phyloP scores from a whole-genome alignment of 768 basidiomycete species.

The Fomitopsis pulvina region DNA sequence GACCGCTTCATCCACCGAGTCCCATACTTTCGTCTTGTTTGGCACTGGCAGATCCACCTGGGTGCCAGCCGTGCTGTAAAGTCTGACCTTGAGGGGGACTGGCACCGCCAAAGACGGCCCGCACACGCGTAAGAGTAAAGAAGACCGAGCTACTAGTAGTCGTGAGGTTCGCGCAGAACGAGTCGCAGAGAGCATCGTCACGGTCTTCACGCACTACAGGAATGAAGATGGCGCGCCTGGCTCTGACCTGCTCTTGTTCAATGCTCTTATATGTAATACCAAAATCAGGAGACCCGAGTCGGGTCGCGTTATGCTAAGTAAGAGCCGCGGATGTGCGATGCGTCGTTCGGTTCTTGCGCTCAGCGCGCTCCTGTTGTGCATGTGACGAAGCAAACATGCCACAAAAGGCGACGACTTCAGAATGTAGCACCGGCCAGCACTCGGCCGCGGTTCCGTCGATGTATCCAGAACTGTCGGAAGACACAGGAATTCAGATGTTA shows the following conservation, averaged over 20 bases:
- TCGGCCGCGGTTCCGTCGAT: background rate
- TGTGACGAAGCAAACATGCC: background rate
- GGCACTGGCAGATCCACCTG: slow-evolving; percentile 23
- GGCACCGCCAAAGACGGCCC: background rate
- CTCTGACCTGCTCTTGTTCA: too few species aligned
- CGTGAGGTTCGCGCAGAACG: background rate
- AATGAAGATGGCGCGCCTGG: too few species aligned
- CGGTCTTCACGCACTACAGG: too few species aligned
- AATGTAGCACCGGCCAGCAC: background rate
- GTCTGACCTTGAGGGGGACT: background rate
- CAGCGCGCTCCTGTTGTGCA: background rate
- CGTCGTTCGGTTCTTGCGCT: background rate
- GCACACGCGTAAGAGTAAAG: background rate
- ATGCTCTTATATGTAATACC: too few species aligned
- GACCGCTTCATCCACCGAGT: slow-evolving; percentile 77
- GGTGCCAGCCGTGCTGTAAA: slow-evolving; percentile 14
- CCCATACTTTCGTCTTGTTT: slow-evolving; percentile 63
- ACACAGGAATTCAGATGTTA: background rate
- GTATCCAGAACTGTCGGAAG: background rate
- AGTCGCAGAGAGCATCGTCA: slow-evolving; percentile 1
- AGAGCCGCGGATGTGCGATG: background rate
- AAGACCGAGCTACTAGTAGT: background rate
- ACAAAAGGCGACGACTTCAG: background rate
- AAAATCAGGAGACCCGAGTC: too few species aligned
- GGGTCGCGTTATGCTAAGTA: background rate